Conservation (phyloP, 2,329 filamentous ascomycete species). For the Tolypocladium ophioglossoides region DNA sequence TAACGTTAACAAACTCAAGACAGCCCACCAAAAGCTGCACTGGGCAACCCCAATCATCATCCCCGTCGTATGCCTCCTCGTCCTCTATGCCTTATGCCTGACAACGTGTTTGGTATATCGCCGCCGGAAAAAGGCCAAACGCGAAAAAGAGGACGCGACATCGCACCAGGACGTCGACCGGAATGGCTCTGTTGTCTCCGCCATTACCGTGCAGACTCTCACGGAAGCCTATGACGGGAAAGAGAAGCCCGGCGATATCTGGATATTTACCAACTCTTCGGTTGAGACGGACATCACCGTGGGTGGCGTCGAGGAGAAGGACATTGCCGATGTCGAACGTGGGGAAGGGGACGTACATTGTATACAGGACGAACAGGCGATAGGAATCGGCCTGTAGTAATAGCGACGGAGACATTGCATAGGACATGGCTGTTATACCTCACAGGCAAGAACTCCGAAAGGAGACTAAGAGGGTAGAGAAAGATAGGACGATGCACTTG, state of each 20-base stretch:
- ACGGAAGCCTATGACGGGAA: constrained; percentile 8
- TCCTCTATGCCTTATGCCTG: constrained; percentile 17
- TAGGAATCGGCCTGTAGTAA: constrained; percentile 1
- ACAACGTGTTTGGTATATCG: constrained; percentile 16
- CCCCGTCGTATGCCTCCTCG: constrained; percentile 17
- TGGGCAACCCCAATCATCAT: constrained; percentile 19
- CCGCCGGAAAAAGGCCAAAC: constrained; percentile 13
- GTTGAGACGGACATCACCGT: neutral
- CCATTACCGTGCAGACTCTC: constrained; percentile 10
- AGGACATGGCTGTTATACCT: neutral
- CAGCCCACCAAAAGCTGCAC: constrained; percentile 7
- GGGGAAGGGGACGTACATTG: neutral
- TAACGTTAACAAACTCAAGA: constrained; percentile 9
- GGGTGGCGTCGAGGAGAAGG: neutral
- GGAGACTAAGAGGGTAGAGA: neutral
- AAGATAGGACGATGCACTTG: neutral
- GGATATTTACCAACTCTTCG: constrained; percentile 1
- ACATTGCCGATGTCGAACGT: neutral
- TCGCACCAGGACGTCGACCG: constrained; percentile 7
- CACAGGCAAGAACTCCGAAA: neutral
- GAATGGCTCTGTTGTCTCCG: constrained; percentile 13
- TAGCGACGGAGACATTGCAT: neutral
- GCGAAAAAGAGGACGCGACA: constrained; percentile 6
- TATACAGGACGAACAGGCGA: neutral
- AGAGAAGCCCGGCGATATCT: constrained; percentile 6